phyloP scores from a whole-genome alignment of 345 rosid species.

The Citrus sp. region DNA sequence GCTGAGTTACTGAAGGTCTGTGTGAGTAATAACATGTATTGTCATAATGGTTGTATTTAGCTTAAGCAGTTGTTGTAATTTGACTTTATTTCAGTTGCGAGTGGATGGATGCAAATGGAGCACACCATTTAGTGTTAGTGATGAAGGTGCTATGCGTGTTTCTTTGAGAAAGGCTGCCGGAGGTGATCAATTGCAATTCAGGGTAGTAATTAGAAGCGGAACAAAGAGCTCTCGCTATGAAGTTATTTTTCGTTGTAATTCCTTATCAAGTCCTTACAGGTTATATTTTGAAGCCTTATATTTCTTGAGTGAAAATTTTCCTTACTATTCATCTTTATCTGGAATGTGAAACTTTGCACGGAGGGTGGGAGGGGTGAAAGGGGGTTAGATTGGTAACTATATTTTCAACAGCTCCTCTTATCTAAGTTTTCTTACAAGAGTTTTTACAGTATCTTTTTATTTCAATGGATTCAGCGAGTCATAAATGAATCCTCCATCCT shows the following conservation, averaged over 20 bases:
- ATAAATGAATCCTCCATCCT: not conserved
- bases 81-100: slow-evolving; percentile 53
- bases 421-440: not conserved
- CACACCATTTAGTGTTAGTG: slow-evolving; percentile 69
- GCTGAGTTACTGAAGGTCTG: slow-evolving; percentile 78
- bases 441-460: not conserved
- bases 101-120: slow-evolving; percentile 87
- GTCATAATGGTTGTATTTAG: not conserved
- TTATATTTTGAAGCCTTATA: slow-evolving; percentile 18
- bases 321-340: not conserved
- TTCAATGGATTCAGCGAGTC: not conserved
- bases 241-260: slow-evolving; percentile 85
- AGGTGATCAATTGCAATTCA: slow-evolving; percentile 48
- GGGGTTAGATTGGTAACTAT: not conserved
- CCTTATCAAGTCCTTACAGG: slow-evolving; percentile 93
- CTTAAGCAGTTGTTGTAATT: slow-evolving; percentile 7
- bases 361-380: not conserved
- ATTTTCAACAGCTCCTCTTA: not conserved
- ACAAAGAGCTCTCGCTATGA: slow-evolving; percentile 84
- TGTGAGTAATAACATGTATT: slow-evolving; percentile 2
- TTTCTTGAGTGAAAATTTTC: slow-evolving; percentile 3
- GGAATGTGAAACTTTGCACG: not conserved
- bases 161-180: slow-evolving; percentile 55
- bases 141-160: slow-evolving; percentile 79
- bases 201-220: slow-evolving; percentile 88